phyloP scores from a whole-genome alignment of 805 yeast genomes.

The Diddensiella caesifluorescens region DNA sequence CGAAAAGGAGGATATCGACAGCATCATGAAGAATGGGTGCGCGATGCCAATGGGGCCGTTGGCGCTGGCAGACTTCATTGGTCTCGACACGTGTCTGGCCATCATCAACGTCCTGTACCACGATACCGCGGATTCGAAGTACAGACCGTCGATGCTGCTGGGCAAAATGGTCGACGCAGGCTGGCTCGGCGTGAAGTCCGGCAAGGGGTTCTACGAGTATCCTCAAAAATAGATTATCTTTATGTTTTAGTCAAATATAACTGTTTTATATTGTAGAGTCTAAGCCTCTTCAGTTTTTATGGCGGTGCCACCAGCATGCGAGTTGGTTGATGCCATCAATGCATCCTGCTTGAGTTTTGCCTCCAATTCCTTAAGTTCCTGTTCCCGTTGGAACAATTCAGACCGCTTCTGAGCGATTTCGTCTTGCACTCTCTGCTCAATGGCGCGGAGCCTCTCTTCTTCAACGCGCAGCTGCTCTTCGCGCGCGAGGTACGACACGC shows the following conservation, averaged over 20 bases:
- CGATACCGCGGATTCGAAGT: slow-evolving; percentile 39
- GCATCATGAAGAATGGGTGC: slow-evolving; percentile 41
- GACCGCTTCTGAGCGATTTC: slow-evolving; percentile 75
- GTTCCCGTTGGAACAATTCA: slow-evolving; percentile 78
- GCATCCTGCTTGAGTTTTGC: slow-evolving; percentile 26
- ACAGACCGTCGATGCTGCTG: slow-evolving; percentile 37
- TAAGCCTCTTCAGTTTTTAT: slow-evolving; percentile 1
- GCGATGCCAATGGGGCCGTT: slow-evolving; percentile 45
- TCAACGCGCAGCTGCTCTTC: slow-evolving; percentile 87
- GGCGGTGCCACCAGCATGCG: background rate
- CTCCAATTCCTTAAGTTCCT: slow-evolving; percentile 77
- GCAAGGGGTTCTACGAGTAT: slow-evolving; percentile 40
- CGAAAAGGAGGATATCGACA: slow-evolving; percentile 37
- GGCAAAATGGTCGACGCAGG: slow-evolving; percentile 39
- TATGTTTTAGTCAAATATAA: no score
- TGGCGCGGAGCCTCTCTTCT: slow-evolving; percentile 80
- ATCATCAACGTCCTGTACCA: slow-evolving; percentile 37
- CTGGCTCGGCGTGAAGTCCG: slow-evolving; percentile 37
- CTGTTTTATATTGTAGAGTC: no score
- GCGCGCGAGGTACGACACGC: slow-evolving; percentile 52
- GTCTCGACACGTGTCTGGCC: slow-evolving; percentile 40
- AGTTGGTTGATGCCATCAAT: background rate
- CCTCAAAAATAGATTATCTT: slow-evolving; percentile 1
- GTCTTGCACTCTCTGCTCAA: slow-evolving; percentile 84
- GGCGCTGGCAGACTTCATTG: slow-evolving; percentile 40